Base-by-base conservation (phyloP, 257 asterid genomes). In the Fraxinus cuspidata region DNA sequence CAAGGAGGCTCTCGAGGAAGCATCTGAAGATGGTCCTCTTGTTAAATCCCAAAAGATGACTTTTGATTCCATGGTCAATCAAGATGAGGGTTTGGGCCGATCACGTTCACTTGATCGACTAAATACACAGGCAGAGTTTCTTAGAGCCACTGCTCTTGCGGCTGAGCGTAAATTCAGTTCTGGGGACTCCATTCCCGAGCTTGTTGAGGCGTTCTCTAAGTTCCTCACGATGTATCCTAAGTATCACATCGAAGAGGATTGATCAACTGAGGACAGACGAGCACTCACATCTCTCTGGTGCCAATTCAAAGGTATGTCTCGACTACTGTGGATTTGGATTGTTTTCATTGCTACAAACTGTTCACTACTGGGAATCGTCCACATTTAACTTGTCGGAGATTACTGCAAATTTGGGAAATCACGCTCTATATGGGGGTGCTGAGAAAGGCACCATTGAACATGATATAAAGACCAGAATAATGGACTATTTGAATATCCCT, bases 271-370 rank as follows among this genome's bases (percentile, higher is more conserved):
- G 87, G 65, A 71, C 80, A 74, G 74, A 80, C 31, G 87, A 84
- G 77, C 81, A 84, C 49, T 25, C 71, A 38, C 84, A 81, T 40
- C 74, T 81, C 10, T 77, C 74, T 71, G 84, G 72, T 23, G 27
- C 68, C 11, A 74, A 67, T 38, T 75, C 85, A 6, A 84, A 84
- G 83, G 87, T 84, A 84, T 84, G 85, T 67, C 87, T 84, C 75
- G 85, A 84, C 78, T 84, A 84, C 76, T 84, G 87, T 81, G 87
- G 87, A 27, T 84, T 78, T 67, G 87, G 87, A 18, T 70, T 81
- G 78, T 81, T 84, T 73, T 84, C 87, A 19, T 81, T 44, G 28
- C 60, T 69, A 77, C 87, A 84, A 64, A 77, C 83, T 13, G 67
- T 84, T 23, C 79, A 81, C 32, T 74, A 78, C 53, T 81, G 85